phyloP scores from a whole-genome alignment of 1,284 basidiomycete species.

The Cutaneotrichosporon mucoides region DNA sequence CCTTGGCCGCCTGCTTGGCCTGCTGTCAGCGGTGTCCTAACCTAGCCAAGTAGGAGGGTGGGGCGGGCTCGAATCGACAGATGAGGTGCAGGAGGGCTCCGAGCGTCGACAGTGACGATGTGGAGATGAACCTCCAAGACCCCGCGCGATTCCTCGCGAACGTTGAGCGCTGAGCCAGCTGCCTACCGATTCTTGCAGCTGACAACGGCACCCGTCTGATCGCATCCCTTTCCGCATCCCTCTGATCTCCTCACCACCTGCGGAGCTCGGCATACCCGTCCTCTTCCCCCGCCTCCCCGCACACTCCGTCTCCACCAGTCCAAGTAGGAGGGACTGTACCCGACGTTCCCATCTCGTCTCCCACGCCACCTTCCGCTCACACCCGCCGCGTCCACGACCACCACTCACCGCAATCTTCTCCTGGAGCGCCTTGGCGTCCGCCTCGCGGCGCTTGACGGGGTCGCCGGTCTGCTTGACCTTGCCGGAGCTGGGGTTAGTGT shows the following conservation, averaged over 20 bases:
- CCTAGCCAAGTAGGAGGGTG: neutral
- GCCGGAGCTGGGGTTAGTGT: constrained; percentile 5
- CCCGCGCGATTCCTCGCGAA: no score
- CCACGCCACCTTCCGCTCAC: no score
- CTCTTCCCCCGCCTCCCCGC: neutral
- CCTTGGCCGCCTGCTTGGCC: constrained; percentile 20
- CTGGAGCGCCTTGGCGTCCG: constrained; percentile 23
- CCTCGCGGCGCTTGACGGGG: constrained; percentile 12
- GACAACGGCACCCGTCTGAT: no score
- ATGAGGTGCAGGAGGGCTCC: neutral
- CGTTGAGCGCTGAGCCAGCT: no score
- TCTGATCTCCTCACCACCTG: no score
- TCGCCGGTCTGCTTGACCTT: constrained; percentile 21
- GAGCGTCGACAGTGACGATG: no score
- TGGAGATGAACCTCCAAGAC: no score
- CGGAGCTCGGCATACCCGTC: no score
- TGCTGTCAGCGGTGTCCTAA: neutral
- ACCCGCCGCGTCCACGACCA: neutral
- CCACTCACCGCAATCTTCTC: constrained; percentile 18
- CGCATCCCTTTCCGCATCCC: no score
- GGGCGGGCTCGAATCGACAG: neutral
- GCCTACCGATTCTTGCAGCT: no score
- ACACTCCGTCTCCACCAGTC: neutral
- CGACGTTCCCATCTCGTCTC: no score
- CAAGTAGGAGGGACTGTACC: no score